Conservation (phyloP, 257 asterid genomes). For the Coffea eugenioides region DNA sequence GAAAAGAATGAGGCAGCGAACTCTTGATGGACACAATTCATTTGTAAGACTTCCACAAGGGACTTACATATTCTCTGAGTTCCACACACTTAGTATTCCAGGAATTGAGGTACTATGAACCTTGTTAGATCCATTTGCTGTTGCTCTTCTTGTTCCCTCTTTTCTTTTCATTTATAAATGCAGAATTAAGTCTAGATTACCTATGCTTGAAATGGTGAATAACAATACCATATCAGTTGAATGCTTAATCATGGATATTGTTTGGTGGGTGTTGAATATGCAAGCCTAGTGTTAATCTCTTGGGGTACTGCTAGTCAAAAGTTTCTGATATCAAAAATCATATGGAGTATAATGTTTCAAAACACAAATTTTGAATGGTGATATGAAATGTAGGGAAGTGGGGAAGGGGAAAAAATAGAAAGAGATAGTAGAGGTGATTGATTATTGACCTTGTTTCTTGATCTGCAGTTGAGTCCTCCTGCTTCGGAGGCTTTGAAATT, state of each 20-base stretch:
- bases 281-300: neutral
- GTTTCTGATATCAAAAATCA: too few relatives aligned
- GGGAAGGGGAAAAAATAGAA: neutral
- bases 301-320: neutral
- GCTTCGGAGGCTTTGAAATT: constrained; percentile 70
- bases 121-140: neutral
- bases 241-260: too few relatives aligned
- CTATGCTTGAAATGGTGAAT: neutral
- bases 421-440: neutral
- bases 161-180: neutral
- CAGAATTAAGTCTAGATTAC: neutral
- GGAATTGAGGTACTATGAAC: constrained; percentile 63
- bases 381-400: neutral
- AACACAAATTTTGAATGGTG: neutral
- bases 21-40: constrained; percentile 30
- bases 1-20: constrained; percentile 63
- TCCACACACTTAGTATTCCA: constrained; percentile 74
- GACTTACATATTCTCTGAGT: constrained; percentile 70
- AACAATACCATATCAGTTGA: neutral
- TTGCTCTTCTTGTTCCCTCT: neutral
- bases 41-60: constrained; percentile 69
- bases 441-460: constrained; percentile 17
- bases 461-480: constrained; percentile 79
- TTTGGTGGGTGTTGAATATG: neutral
- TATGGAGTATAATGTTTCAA: neutral